Percentiles rank a stretch among this genome's conserved stretches.
Conservation (phyloP, 139 green algal species). For the Penium margaritaceum region DNA sequence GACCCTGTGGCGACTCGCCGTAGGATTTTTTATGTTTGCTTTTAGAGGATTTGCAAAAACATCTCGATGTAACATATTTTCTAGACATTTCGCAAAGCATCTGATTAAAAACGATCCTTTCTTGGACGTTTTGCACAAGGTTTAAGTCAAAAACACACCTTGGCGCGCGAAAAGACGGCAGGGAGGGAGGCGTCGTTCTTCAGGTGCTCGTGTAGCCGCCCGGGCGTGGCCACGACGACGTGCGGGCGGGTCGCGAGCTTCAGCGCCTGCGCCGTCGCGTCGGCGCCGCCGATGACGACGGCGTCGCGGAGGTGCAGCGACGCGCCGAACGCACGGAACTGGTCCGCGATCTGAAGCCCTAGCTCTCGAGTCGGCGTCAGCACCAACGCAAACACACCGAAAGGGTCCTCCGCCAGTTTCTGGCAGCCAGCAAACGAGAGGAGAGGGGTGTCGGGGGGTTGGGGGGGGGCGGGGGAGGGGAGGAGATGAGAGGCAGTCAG, state of each 20-base stretch:
- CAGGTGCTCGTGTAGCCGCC: conserved; percentile 57
- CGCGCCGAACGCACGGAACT: conserved; percentile 78
- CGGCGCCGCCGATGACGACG: conserved; percentile 83
- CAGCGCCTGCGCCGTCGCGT: conserved; percentile 68
- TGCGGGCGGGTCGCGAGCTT: conserved; percentile 72
- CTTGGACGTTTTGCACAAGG: no score
- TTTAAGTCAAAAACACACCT: conserved; percentile 12
- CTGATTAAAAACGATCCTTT: no score
- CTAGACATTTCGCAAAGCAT: no score
- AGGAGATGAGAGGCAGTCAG: no score
- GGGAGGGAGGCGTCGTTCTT: conserved; percentile 13
- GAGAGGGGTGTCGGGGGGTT: no score
- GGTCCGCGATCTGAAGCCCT: conserved; percentile 84
- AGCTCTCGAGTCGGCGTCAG: conserved; percentile 90
- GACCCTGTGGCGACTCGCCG: no score
- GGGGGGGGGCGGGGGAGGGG: no score
- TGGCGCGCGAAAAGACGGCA: conserved; percentile 10
- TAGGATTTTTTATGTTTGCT: no score
- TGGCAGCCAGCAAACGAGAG: no score
- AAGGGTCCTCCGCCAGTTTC: conserved; percentile 74
- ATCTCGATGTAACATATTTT: no score
- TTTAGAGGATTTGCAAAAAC: no score
- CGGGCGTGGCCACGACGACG: conserved; percentile 86
- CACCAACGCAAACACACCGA: conserved; percentile 80
- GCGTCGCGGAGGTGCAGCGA: conserved; percentile 51